Evolutionary conservation across 2,329 filamentous ascomycete species (phyloP), one percentile per base, ranked within the genome.

Genomic region (Lachnellula cervina): DNA sequence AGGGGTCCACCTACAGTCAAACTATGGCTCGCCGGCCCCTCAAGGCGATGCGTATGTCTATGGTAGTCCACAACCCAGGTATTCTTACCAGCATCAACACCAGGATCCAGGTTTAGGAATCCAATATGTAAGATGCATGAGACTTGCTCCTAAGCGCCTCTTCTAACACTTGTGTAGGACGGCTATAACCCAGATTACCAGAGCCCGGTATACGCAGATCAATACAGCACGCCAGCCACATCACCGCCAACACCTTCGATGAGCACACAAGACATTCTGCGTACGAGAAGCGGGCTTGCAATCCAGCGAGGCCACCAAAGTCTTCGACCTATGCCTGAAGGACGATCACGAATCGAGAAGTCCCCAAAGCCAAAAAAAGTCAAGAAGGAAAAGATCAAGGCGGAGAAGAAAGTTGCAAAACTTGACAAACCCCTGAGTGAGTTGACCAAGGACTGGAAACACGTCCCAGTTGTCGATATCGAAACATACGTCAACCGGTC

Each of bases 401-500:
- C 72, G 34, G 67, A 71, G 51, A 75, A 74, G 65, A 76, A 74
- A 59, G 73, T 77, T 19, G 79, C 80, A 2, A 80, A 79, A 59
- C 74, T 93, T 37, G 80, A 80, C 3, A 80, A 79, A 52, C 87
- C 90, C 0, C 75, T 95, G 54, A 92, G 88, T 66, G 78, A 85
- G 59, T 70, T 93, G 61, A 89, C 88, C 5, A 81, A 79, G 62
- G 78, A 86, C 52, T 77, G 82, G 59, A 77, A 77, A 17, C 69
- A 79, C 53, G 78, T 90, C 40, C 80, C 82, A 0, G 77, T 95
- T 49, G 81, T 82, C 50, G 87, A 97, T 70, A 96, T 97, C 74
- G 83, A 87, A 51, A 77, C 78, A 25, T 96, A 88, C 77, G 91
- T 95, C 37, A 83, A 87, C 65, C 82, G 93, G 50, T 77, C 88